Base-by-base conservation (phyloP, 805 yeast species). In the Tetrapisispora phaffii region DNA sequence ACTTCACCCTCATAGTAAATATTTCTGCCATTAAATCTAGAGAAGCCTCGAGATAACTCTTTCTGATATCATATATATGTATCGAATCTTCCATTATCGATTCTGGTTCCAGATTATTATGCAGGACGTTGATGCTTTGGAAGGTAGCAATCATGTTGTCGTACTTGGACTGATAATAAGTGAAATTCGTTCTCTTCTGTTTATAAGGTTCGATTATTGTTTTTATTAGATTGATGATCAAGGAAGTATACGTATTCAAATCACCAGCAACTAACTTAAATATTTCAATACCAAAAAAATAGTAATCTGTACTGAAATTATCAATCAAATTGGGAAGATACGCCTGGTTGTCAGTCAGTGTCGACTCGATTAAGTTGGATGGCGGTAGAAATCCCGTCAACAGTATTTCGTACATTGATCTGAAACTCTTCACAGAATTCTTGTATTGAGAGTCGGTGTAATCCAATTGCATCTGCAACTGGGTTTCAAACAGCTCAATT, bases 11-110 rank as follows among this genome's bases (percentile, higher is more conserved):
- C 26, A 54, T 41, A 7, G 63, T 60, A 8, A 77, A 65, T 4
- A 77, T 59, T 23, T 71, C 72, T 7, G 73, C 60, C 47, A 77
- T 72, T 39, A 82, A 62, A 26, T 76, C 82, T 40, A 84, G 62
- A 0, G 85, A 73, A 0, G 74, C 68, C 39, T 72, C 73, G 8
- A 82, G 56, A 59, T 88, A 87, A 22, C 77, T 76, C 50, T 78
- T 77, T 35, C 85, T 69, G 6, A 82, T 77, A 47, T 76, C 82
- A 50, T 74, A 82, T 33, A 87, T 63, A 47, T 82, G 88, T 45
- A 73, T 70, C 1, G 93, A 85, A 59, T 88, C 95, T 54, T 88
- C 95, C 46, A 80, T 71, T 1, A 81, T 44, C 23, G 48, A 49
- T 5, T 69, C 61, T 0, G 93, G 76, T 35, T 79, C 83, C 2